Evolutionary conservation across 2,329 filamentous ascomycete genomes (phyloP).

Genomic region (Hymenoscyphus linearis): DNA sequence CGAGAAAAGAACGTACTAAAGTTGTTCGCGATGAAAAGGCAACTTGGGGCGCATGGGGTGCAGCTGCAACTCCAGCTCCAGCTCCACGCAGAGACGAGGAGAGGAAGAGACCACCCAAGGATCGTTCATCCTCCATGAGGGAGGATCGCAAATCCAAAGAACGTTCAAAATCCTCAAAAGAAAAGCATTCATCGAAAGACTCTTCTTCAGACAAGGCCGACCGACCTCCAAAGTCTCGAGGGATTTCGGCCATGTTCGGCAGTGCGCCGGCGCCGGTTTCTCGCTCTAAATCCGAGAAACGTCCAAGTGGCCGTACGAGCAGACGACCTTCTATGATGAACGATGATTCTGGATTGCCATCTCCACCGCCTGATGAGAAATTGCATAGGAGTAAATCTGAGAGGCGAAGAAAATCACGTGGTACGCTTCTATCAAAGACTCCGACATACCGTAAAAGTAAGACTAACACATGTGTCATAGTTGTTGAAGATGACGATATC

Average conservation of each 20-base stretch:
- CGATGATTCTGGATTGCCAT: constrained; percentile 55
- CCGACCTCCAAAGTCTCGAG: constrained; percentile 39
- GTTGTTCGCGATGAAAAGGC: constrained; percentile 64
- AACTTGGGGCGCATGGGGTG: constrained; percentile 73
- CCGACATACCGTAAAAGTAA: not conserved
- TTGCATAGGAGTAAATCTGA: constrained; percentile 43
- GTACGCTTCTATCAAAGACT: constrained; percentile 23
- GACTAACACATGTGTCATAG: constrained; percentile 21
- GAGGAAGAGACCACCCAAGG: constrained; percentile 29
- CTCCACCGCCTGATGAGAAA: constrained; percentile 67
- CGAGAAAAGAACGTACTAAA: constrained; percentile 71
- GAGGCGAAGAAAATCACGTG: constrained; percentile 42
- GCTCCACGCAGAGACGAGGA: constrained; percentile 37
- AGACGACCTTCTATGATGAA: constrained; percentile 66
- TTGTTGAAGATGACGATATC: constrained; percentile 40
- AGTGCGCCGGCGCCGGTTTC: constrained; percentile 62
- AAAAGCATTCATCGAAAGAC: constrained; percentile 58
- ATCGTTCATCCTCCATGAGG: constrained; percentile 22
- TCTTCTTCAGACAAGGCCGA: constrained; percentile 58
- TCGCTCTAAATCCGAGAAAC: constrained; percentile 63
- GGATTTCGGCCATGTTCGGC: constrained; percentile 60
- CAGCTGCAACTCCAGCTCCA: constrained; percentile 35
- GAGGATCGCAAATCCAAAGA: constrained; percentile 40
- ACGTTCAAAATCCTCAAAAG: constrained; percentile 53
- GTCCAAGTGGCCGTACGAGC: constrained; percentile 50